These are phyloP conservation scores for Piper betle DNA, from an alignment of 164 flowering plant genomes.

Conservation along the genomic window DNA sequence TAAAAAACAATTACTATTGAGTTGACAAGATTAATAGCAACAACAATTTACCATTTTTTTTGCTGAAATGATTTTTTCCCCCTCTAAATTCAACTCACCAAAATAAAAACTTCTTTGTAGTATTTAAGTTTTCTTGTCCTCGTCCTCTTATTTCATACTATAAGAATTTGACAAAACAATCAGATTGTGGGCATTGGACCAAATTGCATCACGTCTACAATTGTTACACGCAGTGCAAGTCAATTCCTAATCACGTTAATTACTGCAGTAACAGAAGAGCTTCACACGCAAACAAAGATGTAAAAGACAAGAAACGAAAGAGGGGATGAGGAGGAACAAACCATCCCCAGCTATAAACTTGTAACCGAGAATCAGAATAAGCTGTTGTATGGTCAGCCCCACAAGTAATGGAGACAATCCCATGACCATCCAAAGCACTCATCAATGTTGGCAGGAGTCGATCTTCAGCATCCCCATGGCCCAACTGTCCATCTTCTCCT, in stretches of 20 bases:
- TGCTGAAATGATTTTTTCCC: too few species aligned
- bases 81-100: not conserved
- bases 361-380: conserved; percentile 44
- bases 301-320: not conserved
- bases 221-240: too few species aligned
- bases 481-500: conserved; percentile 98
- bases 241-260: too few species aligned
- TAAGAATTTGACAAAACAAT: not conserved
- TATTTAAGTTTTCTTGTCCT: not conserved
- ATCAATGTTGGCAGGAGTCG: conserved; percentile 60
- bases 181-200: not conserved
- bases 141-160: not conserved
- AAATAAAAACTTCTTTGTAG: too few species aligned
- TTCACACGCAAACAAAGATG: not conserved
- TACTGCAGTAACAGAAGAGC: too few species aligned
- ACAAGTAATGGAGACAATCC: conserved; percentile 58
- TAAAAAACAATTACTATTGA: not conserved
- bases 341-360: conserved; percentile 99
- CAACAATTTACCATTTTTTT: not conserved
- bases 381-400: conserved; percentile 98
- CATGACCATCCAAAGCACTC: conserved; percentile 72
- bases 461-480: conserved; percentile 98
- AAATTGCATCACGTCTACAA: too few species aligned
- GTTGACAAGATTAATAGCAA: not conserved
- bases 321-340: conserved; percentile 14